Conservation (phyloP, 2,329 filamentous ascomycete genomes). For the Gaeumannomyces sp. region DNA sequence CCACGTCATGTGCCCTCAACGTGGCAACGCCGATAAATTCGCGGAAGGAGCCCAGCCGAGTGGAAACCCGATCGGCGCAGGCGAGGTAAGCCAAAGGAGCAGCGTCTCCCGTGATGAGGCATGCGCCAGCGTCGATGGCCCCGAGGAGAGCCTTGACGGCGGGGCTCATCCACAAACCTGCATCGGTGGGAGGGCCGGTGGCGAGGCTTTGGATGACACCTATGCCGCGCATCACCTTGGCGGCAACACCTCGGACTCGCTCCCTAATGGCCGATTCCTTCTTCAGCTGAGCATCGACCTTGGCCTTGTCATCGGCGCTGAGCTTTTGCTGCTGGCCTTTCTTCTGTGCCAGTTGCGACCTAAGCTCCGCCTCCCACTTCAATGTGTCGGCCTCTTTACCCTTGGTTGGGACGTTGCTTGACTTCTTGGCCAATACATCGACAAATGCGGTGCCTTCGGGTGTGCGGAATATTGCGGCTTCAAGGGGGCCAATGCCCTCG, state of each 20-base stretch:
- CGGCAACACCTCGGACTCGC: conserved; percentile 63
- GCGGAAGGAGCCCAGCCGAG: conserved; percentile 68
- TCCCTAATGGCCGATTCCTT: conserved; percentile 78
- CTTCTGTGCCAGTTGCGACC: conserved; percentile 83
- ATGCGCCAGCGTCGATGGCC: conserved; percentile 72
- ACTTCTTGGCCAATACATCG: conserved; percentile 83
- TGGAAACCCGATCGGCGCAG: conserved; percentile 68
- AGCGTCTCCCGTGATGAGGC: conserved; percentile 72
- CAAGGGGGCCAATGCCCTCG: conserved; percentile 69
- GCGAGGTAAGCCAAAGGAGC: conserved; percentile 73
- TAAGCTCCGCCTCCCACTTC: conserved; percentile 94
- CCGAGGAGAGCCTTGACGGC: conserved; percentile 69
- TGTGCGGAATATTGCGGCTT: conserved; percentile 88
- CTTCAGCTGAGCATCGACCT: conserved; percentile 82
- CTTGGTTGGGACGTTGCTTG: conserved; percentile 68
- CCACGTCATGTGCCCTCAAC: conserved; percentile 69
- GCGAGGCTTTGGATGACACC: conserved; percentile 80
- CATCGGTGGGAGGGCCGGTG: conserved; percentile 81
- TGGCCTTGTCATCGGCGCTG: conserved; percentile 79
- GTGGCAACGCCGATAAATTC: conserved; percentile 85
- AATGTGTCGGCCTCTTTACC: conserved; percentile 94
- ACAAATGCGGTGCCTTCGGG: conserved; percentile 83
- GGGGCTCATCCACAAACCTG: conserved; percentile 79
- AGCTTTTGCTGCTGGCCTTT: conserved; percentile 89
- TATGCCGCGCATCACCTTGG: conserved; percentile 71